Evolutionary conservation across 1,284 basidiomycete genomes (phyloP).

Genomic region (Moesziomyces sp.): DNA sequence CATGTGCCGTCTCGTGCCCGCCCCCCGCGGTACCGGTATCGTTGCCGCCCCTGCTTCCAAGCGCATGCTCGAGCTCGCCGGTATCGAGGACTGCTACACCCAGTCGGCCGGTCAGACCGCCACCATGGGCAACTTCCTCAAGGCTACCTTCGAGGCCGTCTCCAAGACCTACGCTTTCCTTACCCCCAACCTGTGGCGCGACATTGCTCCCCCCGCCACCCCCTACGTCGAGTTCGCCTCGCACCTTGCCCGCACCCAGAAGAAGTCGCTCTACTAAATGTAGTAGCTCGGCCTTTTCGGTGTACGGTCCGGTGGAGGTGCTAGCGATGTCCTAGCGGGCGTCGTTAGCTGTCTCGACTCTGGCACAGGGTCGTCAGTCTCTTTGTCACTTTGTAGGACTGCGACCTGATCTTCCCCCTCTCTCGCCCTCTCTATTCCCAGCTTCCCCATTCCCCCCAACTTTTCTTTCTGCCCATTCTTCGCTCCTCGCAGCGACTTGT

Average conservation of each 20-base stretch:
- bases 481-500: slow-evolving; percentile 17
- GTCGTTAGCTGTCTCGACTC: background rate
- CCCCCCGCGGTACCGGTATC: slow-evolving; percentile 97
- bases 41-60: slow-evolving; percentile 98
- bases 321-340: slow-evolving; percentile 4
- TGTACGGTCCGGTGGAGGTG: no score
- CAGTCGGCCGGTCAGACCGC: slow-evolving; percentile 98
- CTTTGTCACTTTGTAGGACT: slow-evolving; percentile 1
- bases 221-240: slow-evolving; percentile 66
- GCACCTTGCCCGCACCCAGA: slow-evolving; percentile 63
- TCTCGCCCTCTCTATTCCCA: slow-evolving; percentile 47
- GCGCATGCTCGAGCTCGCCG: slow-evolving; percentile 95
- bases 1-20: slow-evolving; percentile 98
- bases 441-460: slow-evolving; percentile 29
- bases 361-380: background rate
- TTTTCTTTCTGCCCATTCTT: slow-evolving; percentile 8
- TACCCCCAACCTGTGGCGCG: slow-evolving; percentile 93
- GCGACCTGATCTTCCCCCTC: slow-evolving; percentile 7
- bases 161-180: slow-evolving; percentile 98
- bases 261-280: slow-evolving; percentile 59
- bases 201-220: slow-evolving; percentile 82
- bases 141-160: slow-evolving; percentile 96
- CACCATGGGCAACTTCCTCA: slow-evolving; percentile 99
- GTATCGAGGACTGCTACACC: slow-evolving; percentile 93
- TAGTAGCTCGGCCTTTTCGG: background rate